Conservation (phyloP, 2,329 filamentous ascomycete species). For the Onygenales sp. region DNA sequence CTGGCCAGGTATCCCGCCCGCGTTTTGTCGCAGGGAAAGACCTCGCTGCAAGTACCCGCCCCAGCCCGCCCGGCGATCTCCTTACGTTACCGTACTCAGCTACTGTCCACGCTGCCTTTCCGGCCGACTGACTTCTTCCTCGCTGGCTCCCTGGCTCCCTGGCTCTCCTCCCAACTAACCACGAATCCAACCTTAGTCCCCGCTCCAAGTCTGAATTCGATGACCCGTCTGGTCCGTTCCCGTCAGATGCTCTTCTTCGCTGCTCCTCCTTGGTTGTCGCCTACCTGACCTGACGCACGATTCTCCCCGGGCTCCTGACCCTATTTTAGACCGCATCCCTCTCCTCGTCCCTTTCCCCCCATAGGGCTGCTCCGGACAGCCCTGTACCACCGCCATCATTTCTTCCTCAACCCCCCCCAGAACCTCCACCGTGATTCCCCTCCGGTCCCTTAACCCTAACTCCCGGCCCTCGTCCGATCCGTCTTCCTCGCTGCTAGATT, state of each 20-base stretch:
- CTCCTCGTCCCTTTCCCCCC: constrained; percentile 1
- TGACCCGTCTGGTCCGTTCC: no score
- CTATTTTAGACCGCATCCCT: background rate
- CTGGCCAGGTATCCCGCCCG: no score
- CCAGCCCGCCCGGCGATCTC: no score
- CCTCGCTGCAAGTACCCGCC: no score
- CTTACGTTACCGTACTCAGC: no score
- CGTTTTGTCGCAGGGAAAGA: no score
- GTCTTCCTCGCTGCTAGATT: constrained; percentile 29
- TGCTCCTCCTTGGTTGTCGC: background rate
- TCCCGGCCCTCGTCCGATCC: constrained; percentile 27
- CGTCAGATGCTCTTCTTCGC: background rate
- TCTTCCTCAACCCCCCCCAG: constrained; percentile 58
- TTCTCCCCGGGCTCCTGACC: background rate
- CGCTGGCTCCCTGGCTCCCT: no score
- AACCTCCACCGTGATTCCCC: constrained; percentile 68
- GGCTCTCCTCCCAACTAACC: no score
- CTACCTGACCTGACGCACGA: background rate
- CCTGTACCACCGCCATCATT: constrained; percentile 71
- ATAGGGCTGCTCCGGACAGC: constrained; percentile 68
- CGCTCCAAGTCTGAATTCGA: no score
- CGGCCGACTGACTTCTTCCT: no score
- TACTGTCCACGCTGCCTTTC: no score
- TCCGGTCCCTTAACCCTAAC: constrained; percentile 55
- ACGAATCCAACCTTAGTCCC: no score